Conservation (phyloP, 768 basidiomycete genomes). For the Jaapia argillacea region DNA sequence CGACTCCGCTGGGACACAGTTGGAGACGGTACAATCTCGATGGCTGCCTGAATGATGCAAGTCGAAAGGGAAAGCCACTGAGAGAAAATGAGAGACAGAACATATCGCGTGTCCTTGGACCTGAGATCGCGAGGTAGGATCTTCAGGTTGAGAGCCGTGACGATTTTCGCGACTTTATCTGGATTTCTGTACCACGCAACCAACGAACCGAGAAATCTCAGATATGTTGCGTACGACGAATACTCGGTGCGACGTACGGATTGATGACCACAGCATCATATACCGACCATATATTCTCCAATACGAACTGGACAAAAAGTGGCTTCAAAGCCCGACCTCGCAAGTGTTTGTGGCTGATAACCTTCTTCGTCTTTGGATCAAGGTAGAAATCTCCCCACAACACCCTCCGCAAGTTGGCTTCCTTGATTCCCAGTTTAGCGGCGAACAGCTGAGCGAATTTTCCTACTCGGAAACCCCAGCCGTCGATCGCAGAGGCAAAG, state of each 20-base stretch:
- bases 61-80: slow-evolving; percentile 97
- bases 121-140: slow-evolving; percentile 83
- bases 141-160: slow-evolving; percentile 70
- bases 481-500: slow-evolving; percentile 92
- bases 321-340: slow-evolving; percentile 84
- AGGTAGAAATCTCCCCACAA: slow-evolving; percentile 98
- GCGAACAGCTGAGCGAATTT: slow-evolving; percentile 93
- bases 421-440: slow-evolving; percentile 83
- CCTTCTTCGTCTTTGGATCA: slow-evolving; percentile 90
- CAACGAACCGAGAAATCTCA: slow-evolving; percentile 3
- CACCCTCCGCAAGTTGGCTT: slow-evolving; percentile 73
- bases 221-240: no score
- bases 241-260: slow-evolving; percentile 81
- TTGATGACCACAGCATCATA: slow-evolving; percentile 86
- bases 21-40: slow-evolving; percentile 92
- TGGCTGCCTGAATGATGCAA: slow-evolving; percentile 81
- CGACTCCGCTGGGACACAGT: slow-evolving; percentile 69
- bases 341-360: slow-evolving; percentile 86
- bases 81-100: slow-evolving; percentile 80
- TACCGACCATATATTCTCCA: slow-evolving; percentile 96
- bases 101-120: slow-evolving; percentile 79
- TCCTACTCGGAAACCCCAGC: slow-evolving; percentile 93
- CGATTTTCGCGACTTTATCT: slow-evolving; percentile 85
- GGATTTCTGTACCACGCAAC: slow-evolving; percentile 53
- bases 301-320: slow-evolving; percentile 92